These are phyloP conservation scores for Stentor coeruleus DNA, from an alignment of 73 alveolate genomes.

Conservation along the genomic window DNA sequence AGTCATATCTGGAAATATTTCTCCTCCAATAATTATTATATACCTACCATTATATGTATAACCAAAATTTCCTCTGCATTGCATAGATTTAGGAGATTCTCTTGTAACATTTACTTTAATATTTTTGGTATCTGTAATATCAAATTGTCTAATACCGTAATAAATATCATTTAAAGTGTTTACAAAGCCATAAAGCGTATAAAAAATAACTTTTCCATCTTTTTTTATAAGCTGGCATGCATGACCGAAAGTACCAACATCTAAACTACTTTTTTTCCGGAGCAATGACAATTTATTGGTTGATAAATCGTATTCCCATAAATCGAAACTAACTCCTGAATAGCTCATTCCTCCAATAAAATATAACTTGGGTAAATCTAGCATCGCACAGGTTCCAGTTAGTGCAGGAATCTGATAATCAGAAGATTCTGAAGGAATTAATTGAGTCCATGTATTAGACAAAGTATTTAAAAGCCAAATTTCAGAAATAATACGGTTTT, in stretches of 20 bases:
- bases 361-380: not conserved
- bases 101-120: not conserved
- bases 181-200: not conserved
- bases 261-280: too few relatives aligned
- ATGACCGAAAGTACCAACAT: not conserved
- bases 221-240: not conserved
- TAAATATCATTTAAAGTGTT: not conserved
- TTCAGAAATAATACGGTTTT: not conserved
- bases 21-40: not conserved
- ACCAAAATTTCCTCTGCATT: not conserved
- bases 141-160: not conserved
- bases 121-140: not conserved
- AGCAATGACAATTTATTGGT: not conserved
- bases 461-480: not conserved
- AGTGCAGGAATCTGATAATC: too few relatives aligned
- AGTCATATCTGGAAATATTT: too few relatives aligned
- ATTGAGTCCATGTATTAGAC: not conserved
- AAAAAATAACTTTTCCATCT: not conserved
- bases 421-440: not conserved
- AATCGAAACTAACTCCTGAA: not conserved
- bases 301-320: not conserved
- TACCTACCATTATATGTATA: not conserved
- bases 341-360: not conserved
- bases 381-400: not conserved
- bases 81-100: not conserved